phyloP scores from a whole-genome alignment of 192 early-diverging fungal genomes.

The Coemansia sp. region DNA sequence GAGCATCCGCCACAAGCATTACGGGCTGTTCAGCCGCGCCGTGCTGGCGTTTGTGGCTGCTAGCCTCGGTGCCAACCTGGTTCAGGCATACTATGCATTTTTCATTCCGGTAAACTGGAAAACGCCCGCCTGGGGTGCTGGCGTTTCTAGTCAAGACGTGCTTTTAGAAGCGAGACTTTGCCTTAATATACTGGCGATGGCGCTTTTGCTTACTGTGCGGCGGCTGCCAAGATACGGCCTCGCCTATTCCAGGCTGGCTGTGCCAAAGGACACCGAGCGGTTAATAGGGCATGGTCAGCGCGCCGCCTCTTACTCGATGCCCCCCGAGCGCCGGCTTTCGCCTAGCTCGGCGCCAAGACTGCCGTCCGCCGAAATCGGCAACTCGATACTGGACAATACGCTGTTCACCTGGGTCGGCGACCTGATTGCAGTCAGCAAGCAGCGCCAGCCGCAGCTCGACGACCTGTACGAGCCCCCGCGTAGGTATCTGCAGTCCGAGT shows the following conservation, averaged over 20 bases:
- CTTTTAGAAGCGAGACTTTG: background rate
- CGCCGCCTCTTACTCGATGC: background rate
- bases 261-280: background rate
- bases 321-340: background rate
- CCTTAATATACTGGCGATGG: background rate
- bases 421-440: constrained; percentile 9
- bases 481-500: background rate
- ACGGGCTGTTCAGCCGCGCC: constrained; percentile 19
- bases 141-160: background rate
- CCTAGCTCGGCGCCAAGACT: background rate
- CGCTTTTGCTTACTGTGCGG: constrained; percentile 25
- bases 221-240: constrained; percentile 6
- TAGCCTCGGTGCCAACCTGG: constrained; percentile 3
- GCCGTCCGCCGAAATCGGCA: constrained; percentile 23
- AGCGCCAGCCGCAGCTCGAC: constrained; percentile 15
- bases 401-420: constrained; percentile 31
- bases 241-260: background rate
- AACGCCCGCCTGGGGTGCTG: constrained; percentile 6
- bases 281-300: background rate
- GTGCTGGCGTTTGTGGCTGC: constrained; percentile 15
- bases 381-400: constrained; percentile 19
- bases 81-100: constrained; percentile 19
- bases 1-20: constrained; percentile 7
- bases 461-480: constrained; percentile 16
- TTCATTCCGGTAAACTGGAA: constrained; percentile 13